Percentiles rank a stretch among this genome's conserved stretches.
These are phyloP conservation scores for Pseudocercospora ulei DNA, from an alignment of 2,329 filamentous ascomycete species.

Conservation along the genomic window DNA sequence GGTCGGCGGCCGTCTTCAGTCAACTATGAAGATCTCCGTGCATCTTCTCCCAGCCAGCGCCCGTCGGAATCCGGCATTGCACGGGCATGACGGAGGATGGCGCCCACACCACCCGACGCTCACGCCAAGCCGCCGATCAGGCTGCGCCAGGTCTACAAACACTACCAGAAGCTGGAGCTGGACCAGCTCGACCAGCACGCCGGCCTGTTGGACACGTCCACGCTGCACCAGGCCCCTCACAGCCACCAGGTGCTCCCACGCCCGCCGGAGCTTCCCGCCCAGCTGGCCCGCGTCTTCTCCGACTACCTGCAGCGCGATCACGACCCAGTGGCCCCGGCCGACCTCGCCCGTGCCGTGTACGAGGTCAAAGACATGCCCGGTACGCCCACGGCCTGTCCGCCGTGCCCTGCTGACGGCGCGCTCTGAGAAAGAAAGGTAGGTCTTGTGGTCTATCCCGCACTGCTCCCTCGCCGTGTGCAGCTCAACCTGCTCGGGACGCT, in stretches of 20 bases:
- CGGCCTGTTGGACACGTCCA: constrained; percentile 12
- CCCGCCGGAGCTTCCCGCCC: constrained; percentile 11
- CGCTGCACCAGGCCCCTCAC: constrained; percentile 2
- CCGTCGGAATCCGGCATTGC: too few species aligned
- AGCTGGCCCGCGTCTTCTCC: constrained; percentile 17
- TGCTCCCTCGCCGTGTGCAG: constrained; percentile 64
- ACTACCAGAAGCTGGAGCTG: constrained; percentile 54
- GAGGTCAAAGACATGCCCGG: constrained; percentile 60
- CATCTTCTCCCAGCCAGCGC: too few species aligned
- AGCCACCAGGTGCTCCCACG: constrained; percentile 4
- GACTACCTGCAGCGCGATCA: constrained; percentile 15
- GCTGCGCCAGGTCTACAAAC: constrained; percentile 65
- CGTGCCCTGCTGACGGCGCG: constrained; percentile 8
- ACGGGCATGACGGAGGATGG: not conserved
- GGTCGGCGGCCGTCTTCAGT: too few species aligned
- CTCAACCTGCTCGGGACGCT: constrained; percentile 59
- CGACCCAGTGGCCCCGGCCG: not conserved
- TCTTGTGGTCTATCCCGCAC: constrained; percentile 63
- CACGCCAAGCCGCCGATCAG: constrained; percentile 65
- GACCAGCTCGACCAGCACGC: constrained; percentile 38
- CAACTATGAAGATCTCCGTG: too few species aligned
- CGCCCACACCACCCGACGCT: constrained; percentile 50
- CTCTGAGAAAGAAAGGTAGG: constrained; percentile 43
- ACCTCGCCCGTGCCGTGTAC: constrained; percentile 37
- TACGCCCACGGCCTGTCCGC: constrained; percentile 34